phyloP scores from a whole-genome alignment of 2,329 filamentous ascomycete genomes.

The Davidsoniella australis region DNA sequence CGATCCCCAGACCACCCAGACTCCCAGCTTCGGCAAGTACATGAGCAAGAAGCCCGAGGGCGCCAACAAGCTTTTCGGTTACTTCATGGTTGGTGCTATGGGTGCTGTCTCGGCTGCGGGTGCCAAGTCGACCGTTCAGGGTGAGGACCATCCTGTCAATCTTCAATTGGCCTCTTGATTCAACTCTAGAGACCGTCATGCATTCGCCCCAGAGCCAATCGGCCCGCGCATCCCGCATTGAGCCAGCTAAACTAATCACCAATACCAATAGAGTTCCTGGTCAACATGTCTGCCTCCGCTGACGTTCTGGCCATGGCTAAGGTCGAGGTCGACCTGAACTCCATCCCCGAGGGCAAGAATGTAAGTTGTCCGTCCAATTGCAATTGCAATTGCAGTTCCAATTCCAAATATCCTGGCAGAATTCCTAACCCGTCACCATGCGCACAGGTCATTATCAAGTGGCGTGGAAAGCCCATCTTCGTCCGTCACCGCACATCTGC shows the following conservation, averaged over 20 bases:
- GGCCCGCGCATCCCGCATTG: background rate
- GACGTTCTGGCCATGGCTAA: constrained; percentile 98
- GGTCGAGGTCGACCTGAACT: constrained; percentile 85
- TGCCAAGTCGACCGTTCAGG: constrained; percentile 95
- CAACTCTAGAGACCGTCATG: background rate
- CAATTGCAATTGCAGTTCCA: background rate
- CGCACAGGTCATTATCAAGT: constrained; percentile 88
- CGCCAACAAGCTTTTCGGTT: constrained; percentile 76
- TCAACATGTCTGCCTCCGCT: constrained; percentile 99
- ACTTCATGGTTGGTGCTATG: constrained; percentile 97
- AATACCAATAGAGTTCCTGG: constrained; percentile 66
- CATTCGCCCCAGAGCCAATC: background rate
- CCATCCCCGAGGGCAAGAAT: constrained; percentile 99
- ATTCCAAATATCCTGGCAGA: too few species aligned
- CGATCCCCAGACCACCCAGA: constrained; percentile 42
- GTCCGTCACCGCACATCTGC: constrained; percentile 89
- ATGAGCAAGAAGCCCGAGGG: constrained; percentile 49
- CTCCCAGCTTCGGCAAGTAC: constrained; percentile 86
- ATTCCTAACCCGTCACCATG: constrained; percentile 1
- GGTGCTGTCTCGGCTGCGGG: constrained; percentile 82
- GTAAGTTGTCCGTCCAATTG: constrained; percentile 34
- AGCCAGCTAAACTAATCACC: constrained; percentile 1
- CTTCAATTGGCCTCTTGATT: background rate
- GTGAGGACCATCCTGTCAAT: constrained; percentile 36
- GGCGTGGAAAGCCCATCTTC: constrained; percentile 99